Evolutionary conservation across 2,329 filamentous ascomycete genomes (phyloP).

Genomic region (Neonectria coccinea): DNA sequence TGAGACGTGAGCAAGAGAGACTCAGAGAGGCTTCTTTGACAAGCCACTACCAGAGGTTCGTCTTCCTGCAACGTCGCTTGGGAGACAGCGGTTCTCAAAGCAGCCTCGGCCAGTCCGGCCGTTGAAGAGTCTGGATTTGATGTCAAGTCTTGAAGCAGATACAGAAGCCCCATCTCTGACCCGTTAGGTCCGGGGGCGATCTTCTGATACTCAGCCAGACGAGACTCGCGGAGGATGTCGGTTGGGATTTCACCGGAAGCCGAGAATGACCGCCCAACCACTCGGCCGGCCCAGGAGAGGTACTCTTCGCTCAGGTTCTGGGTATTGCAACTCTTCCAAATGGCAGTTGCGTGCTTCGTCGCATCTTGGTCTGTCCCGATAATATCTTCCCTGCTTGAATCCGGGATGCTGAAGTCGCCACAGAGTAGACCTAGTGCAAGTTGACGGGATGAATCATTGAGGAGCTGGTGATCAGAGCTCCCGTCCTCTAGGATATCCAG

Average conservation of each 20-base stretch:
- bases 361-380: slow-evolving; percentile 76
- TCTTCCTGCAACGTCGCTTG: slow-evolving; percentile 62
- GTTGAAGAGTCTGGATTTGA: slow-evolving; percentile 66
- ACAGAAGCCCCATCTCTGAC: slow-evolving; percentile 74
- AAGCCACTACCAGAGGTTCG: slow-evolving; percentile 61
- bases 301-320: slow-evolving; percentile 75
- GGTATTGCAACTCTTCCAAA: slow-evolving; percentile 83
- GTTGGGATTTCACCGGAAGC: slow-evolving; percentile 76
- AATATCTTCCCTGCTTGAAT: slow-evolving; percentile 66
- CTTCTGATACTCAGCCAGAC: slow-evolving; percentile 62
- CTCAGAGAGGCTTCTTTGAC: slow-evolving; percentile 63
- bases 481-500: slow-evolving; percentile 84
- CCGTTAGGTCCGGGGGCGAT: slow-evolving; percentile 60
- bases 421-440: slow-evolving; percentile 81
- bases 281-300: slow-evolving; percentile 85
- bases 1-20: slow-evolving; percentile 65
- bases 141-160: slow-evolving; percentile 71
- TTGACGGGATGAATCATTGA: slow-evolving; percentile 77
- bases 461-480: slow-evolving; percentile 68
- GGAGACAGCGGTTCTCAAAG: slow-evolving; percentile 68
- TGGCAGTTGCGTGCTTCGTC: slow-evolving; percentile 68
- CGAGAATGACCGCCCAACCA: slow-evolving; percentile 86
- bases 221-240: slow-evolving; percentile 71
- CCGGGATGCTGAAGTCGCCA: slow-evolving; percentile 74
- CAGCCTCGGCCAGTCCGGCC: slow-evolving; percentile 71